Conservation (phyloP, 1,284 basidiomycete genomes). For the Meripilus lineatus region DNA sequence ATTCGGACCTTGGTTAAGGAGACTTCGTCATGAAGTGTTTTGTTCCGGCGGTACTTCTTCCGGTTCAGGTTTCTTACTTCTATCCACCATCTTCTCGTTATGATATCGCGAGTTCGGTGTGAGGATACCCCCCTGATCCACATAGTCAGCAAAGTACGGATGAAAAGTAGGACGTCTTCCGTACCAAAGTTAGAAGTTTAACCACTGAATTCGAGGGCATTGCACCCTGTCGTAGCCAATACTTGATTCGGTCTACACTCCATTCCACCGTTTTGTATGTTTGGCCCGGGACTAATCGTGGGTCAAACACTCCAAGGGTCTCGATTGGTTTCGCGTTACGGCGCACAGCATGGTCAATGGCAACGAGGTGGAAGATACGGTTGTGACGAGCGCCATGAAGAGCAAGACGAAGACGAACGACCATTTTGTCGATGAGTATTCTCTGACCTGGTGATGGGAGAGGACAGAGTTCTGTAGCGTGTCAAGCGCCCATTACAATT, state of each 20-base stretch:
- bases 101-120: constrained; percentile 10
- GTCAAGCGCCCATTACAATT: no score
- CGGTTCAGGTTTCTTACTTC: background rate
- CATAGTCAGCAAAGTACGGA: no score
- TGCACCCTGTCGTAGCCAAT: constrained; percentile 87
- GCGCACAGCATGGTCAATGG: constrained; percentile 69
- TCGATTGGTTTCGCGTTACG: constrained; percentile 91
- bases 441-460: no score
- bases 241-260: constrained; percentile 86
- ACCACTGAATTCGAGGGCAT: constrained; percentile 77
- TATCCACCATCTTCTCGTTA: background rate
- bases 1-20: no score
- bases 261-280: constrained; percentile 78
- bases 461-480: no score
- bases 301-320: constrained; percentile 85
- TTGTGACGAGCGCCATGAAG: constrained; percentile 79
- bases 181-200: constrained; percentile 75
- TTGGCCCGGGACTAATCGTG: constrained; percentile 45
- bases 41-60: no score
- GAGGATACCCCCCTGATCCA: constrained; percentile 34
- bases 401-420: constrained; percentile 82
- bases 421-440: constrained; percentile 53
- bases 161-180: no score
- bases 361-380: constrained; percentile 86
- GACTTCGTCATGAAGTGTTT: no score